Conservation (phyloP, 176 grass and related monocot species). For the Rhynchospora pubera region DNA sequence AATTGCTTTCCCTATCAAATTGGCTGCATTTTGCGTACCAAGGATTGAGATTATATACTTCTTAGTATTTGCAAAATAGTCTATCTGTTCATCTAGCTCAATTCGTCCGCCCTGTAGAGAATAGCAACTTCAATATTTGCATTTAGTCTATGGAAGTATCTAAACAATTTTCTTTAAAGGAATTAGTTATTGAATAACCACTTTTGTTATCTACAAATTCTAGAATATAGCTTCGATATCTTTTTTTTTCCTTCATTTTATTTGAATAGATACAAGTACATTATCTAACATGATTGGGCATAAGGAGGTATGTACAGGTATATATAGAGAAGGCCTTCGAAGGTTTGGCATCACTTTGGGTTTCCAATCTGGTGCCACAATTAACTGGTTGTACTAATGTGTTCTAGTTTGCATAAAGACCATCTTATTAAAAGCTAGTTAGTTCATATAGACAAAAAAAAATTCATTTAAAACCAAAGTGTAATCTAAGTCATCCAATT, state of each 20-base stretch:
- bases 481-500: background rate
- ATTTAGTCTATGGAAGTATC: too few species aligned
- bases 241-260: too few species aligned
- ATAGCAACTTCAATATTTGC: background rate
- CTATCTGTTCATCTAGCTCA: constrained; percentile 68
- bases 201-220: too few species aligned
- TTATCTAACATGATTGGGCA: background rate
- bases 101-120: constrained; percentile 50
- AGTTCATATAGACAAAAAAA: background rate
- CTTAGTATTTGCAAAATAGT: constrained; percentile 62
- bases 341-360: background rate
- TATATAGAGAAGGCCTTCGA: background rate
- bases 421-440: background rate
- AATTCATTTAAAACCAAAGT: background rate
- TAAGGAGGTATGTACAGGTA: background rate
- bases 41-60: constrained; percentile 47
- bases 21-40: constrained; percentile 34
- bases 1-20: constrained; percentile 41
- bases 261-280: too few species aligned
- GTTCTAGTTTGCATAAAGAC: background rate
- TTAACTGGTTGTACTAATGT: background rate
- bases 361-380: background rate
- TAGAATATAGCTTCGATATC: too few species aligned
- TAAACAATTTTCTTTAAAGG: too few species aligned
- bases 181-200: too few species aligned